Evolutionary conservation across 805 yeast genomes (phyloP), one percentile per base, ranked within the genome.

Genomic region (Ogataea ramenticola): DNA sequence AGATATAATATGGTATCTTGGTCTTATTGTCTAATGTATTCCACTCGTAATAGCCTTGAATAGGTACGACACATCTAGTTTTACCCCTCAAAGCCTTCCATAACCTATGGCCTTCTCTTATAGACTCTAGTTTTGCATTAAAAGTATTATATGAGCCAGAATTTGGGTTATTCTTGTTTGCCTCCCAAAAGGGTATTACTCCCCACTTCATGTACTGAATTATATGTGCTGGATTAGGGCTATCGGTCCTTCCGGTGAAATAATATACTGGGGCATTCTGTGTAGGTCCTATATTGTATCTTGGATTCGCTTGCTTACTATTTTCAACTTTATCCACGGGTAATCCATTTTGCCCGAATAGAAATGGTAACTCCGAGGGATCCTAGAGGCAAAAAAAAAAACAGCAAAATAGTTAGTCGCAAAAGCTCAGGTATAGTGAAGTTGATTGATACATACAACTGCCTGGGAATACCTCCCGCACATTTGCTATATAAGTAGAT

Each of bases 1-100:
- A 74, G 16, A 89, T 70, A 54, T 67, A 90, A 57, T 82, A 77
- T 0, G 96, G 96, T 0, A 60, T 58, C 55, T 79, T 82, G 36
- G 60, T 65, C 27, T 53, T 48, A 24, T 57, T 62, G 2, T 56
- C 48, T 16, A 54, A 49, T 11, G 41, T 32, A 21, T 53, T 51
- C 96, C 97, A 90, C 61, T 90, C 97, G 56, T 77, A 90, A 60
- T 90, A 90, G 0, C 96, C 96, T 53, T 77, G 74, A 34, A 86
- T 72, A 0, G 95, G 91, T 0, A 88, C 77, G 1, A 82, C 80
- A 58, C 96, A 89, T 33, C 96, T 66, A 5, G 67, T 65, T 9
- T 62, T 62, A 21, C 70, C 62, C 32, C 71, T 63, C 5, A 76
- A 67, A 1, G 67, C 48, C 7, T 67, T 67, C 96, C 96, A 89